Conservation (phyloP, 1,284 basidiomycete species). For the Cystobasidium pallidum region DNA sequence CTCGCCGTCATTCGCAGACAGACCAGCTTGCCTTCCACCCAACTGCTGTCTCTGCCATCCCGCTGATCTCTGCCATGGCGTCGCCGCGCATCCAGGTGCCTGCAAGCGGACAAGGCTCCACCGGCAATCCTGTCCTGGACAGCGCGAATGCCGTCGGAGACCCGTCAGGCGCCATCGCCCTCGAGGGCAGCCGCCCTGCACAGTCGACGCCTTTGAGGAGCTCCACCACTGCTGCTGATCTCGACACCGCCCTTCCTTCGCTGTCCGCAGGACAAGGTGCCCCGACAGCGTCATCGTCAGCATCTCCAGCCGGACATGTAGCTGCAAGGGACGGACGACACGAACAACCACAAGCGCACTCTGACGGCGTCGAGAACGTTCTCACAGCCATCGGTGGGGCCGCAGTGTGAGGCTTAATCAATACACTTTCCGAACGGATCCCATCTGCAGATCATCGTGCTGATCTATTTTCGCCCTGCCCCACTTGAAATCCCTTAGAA, state of each 20-base stretch:
- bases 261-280: background rate
- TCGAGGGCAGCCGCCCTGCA: conserved; percentile 20
- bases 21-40: no score
- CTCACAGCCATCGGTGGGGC: conserved; percentile 35
- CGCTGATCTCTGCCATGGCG: conserved; percentile 20
- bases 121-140: conserved; percentile 37
- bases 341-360: background rate
- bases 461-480: no score
- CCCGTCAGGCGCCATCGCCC: background rate
- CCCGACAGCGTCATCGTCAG: background rate
- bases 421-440: no score
- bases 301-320: conserved; percentile 1
- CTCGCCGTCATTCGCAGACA: no score
- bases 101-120: background rate
- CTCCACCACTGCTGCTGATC: conserved; percentile 27
- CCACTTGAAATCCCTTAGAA: background rate
- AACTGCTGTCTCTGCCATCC: background rate
- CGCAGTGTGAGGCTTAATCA: conserved; percentile 2
- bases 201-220: conserved; percentile 28
- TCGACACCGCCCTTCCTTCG: background rate
- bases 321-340: no score
- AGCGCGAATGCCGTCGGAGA: conserved; percentile 16
- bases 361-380: conserved; percentile 23
- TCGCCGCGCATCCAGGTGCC: conserved; percentile 18
- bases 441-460: no score